Percentiles rank a stretch among this genome's conserved stretches.
Conservation (phyloP, 2,329 filamentous ascomycete genomes). For the Ophiostoma tasmaniense region DNA sequence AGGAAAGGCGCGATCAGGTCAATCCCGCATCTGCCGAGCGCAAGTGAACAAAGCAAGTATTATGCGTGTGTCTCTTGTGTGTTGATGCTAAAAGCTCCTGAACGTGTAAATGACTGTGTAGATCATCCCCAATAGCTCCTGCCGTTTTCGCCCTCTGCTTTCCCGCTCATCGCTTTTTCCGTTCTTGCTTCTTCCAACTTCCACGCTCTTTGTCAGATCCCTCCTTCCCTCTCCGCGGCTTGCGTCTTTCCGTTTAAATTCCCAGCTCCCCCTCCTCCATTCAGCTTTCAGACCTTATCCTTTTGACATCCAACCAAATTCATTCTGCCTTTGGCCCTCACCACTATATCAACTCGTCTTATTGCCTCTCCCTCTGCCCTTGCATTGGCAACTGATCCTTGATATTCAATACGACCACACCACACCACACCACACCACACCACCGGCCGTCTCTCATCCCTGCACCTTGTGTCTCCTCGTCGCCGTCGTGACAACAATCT, state of each 20-base stretch:
- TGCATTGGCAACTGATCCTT: conserved; percentile 2
- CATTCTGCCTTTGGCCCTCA: neutral
- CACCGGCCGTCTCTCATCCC: conserved; percentile 10
- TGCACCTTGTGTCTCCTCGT: conserved; percentile 16
- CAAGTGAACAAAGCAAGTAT: conserved; percentile 1
- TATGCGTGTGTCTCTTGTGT: neutral
- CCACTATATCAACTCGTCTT: neutral
- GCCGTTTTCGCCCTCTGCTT: neutral
- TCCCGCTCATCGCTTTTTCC: neutral
- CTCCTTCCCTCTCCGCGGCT: neutral
- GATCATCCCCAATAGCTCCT: neutral
- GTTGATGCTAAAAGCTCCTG: neutral
- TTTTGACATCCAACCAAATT: neutral
- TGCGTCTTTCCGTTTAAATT: conserved; percentile 15
- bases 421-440: conserved; percentile 6
- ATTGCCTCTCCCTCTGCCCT: neutral
- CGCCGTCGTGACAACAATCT: conserved; percentile 11
- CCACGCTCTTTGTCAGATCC: conserved; percentile 7
- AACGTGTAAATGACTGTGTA: neutral
- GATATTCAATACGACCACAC: neutral
- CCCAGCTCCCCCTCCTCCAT: conserved; percentile 7
- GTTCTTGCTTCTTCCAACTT: conserved; percentile 4
- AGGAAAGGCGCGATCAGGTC: conserved; percentile 4
- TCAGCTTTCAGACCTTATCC: neutral
- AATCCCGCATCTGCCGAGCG: conserved; percentile 13